A percentile compares a stretch with the other conserved stretches of the same genome.
Evolutionary conservation across 2,329 filamentous ascomycete species (phyloP).

Genomic region (Fusarium bulbicola): DNA sequence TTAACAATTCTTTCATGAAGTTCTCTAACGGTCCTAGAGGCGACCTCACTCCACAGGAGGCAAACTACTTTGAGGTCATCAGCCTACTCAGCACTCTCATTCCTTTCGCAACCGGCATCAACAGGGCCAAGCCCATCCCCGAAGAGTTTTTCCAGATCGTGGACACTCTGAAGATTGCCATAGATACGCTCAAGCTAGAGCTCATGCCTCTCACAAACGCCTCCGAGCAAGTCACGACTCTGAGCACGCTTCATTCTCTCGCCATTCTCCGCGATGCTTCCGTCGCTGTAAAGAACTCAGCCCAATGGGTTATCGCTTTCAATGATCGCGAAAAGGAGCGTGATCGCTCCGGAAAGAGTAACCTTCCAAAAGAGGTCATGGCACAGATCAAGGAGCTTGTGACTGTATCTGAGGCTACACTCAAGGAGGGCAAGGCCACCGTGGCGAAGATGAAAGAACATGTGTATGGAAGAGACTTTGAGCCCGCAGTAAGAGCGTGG

Average conservation of each 20-base stretch:
- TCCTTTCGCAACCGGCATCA: slow-evolving; percentile 40
- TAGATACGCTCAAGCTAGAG: slow-evolving; percentile 27
- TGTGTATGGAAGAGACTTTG: slow-evolving; percentile 40
- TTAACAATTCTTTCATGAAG: slow-evolving; percentile 54
- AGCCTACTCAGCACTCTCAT: slow-evolving; percentile 52
- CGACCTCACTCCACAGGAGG: slow-evolving; percentile 54
- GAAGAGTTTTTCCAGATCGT: slow-evolving; percentile 42
- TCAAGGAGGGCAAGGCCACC: slow-evolving; percentile 47
- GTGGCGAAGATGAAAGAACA: slow-evolving; percentile 45
- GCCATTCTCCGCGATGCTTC: slow-evolving; percentile 52
- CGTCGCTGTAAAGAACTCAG: slow-evolving; percentile 44
- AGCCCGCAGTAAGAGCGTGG: slow-evolving; percentile 41
- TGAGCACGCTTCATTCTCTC: slow-evolving; percentile 50
- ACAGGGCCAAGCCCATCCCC: slow-evolving; percentile 34
- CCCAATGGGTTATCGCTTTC: slow-evolving; percentile 48
- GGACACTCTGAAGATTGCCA: slow-evolving; percentile 26
- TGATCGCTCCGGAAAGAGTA: slow-evolving; percentile 51
- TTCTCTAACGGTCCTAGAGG: slow-evolving; percentile 47
- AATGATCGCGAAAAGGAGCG: slow-evolving; percentile 53
- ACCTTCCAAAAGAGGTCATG: slow-evolving; percentile 50
- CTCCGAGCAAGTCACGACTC: slow-evolving; percentile 30
- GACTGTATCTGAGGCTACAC: slow-evolving; percentile 40
- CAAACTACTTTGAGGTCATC: slow-evolving; percentile 55
- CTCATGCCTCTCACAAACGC: slow-evolving; percentile 21
- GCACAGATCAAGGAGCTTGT: slow-evolving; percentile 48